Evolutionary conservation across 169 alveolate species (phyloP), one percentile per base, ranked within the genome.

Genomic region (Eimeria sp.): DNA sequence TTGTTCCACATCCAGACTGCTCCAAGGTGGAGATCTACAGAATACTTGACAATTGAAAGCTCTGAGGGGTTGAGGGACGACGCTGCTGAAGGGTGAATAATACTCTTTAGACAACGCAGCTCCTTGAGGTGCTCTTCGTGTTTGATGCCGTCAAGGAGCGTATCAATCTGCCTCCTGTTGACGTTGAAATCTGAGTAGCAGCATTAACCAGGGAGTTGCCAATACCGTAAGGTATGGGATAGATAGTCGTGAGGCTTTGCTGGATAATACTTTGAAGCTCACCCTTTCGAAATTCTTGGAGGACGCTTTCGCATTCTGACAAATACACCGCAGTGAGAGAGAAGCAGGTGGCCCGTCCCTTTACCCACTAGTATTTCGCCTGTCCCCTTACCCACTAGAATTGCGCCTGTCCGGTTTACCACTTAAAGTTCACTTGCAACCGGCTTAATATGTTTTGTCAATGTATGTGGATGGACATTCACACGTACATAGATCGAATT

Each of bases 1-100:
- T 64, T 87, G 80, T 87, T 82, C 93, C 93, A 87, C 93, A 87
- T 33, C 93, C 93, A 87, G 56, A 64, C 10, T 64, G 93, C 82
- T 27, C 83, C 93, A 18, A 87, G 64, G 49, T 87, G 82, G 10
- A 64, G 82, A 40, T 87, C 68, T 23, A 85, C 83, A 27, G 93
- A 87, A 43, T n/a, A 11, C 56, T 87, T 87, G n/a, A 64, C 82
- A 30, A 64, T 43, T 43, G 49, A 30, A 37, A 87, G 20, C 80
- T 87, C 82, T 14, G 82, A 52, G 23, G 78, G 83, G 54, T 87
- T 87, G 66, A 87, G 93, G 33, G 25, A 62, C 0, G 9, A 3
- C 30, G 82, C 46, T 25, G 60, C 64, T 46, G 78, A 0, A 20
- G 60, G 49, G 13, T 25, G 68, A 43, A 87, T 49, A 87, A 64